Evolutionary conservation across 768 basidiomycete species (phyloP).

Genomic region (Tephrocybe sp.): DNA sequence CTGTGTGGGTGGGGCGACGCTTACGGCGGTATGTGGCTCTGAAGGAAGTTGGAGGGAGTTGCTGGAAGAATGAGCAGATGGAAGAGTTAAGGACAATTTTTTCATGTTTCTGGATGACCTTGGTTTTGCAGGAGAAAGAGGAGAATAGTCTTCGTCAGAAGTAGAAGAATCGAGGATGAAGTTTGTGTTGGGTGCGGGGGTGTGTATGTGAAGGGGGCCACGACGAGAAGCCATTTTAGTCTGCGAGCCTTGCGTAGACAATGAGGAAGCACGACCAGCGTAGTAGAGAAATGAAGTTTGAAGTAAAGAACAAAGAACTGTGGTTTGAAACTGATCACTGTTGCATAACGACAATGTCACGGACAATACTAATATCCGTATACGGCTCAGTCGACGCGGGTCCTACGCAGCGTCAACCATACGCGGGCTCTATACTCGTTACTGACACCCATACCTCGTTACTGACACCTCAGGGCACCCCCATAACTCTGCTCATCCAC

Average conservation of each 20-base stretch:
- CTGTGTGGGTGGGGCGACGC: slow-evolving; percentile 26
- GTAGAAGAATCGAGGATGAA: slow-evolving; percentile 44
- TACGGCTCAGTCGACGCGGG: no score
- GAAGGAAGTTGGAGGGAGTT: slow-evolving; percentile 43
- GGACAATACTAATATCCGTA: no score
- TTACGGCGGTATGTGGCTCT: slow-evolving; percentile 30
- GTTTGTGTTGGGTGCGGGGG: slow-evolving; percentile 50
- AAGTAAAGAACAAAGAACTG: slow-evolving; percentile 21
- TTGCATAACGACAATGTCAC: slow-evolving; percentile 4
- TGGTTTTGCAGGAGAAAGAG: slow-evolving; percentile 40
- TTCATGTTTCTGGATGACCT: slow-evolving; percentile 67
- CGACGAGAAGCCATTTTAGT: slow-evolving; percentile 39
- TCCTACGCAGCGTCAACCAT: no score
- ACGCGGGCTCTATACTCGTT: not conserved
- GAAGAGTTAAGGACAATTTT: slow-evolving; percentile 67
- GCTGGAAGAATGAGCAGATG: slow-evolving; percentile 57
- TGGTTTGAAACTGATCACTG: slow-evolving; percentile 1
- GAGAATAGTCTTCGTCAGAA: slow-evolving; percentile 49
- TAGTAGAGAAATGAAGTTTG: slow-evolving; percentile 19
- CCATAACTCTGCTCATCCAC: not conserved
- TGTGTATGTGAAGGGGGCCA: slow-evolving; percentile 59
- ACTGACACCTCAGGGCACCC: not conserved
- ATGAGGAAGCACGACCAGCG: slow-evolving; percentile 24
- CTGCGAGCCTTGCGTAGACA: slow-evolving; percentile 20
- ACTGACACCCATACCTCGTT: no score